Percentiles rank a stretch among this genome's conserved stretches.
Evolutionary conservation across 2,329 filamentous ascomycete species (phyloP).

Genomic region (Clonostachys rhizophaga): DNA sequence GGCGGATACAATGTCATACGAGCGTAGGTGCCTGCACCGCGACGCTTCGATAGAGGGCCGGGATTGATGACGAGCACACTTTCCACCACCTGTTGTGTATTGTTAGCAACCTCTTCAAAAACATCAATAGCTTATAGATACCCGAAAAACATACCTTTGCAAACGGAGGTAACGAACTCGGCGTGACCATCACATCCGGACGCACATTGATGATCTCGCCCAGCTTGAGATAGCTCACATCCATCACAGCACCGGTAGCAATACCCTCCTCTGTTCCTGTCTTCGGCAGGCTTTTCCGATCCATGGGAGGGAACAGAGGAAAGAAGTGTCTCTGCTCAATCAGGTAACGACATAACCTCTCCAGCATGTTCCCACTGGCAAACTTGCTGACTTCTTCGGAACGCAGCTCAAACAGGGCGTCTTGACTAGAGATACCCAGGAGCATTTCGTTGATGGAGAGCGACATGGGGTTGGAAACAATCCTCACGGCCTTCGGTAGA

Average conservation of each 20-base stretch:
- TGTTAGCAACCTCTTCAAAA: not conserved
- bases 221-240: constrained; percentile 79
- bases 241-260: constrained; percentile 72
- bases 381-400: constrained; percentile 55
- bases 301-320: constrained; percentile 78
- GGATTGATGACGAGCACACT: constrained; percentile 89
- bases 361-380: constrained; percentile 49
- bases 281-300: constrained; percentile 62
- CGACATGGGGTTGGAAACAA: constrained; percentile 89
- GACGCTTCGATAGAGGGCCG: constrained; percentile 78
- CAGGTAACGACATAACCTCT: constrained; percentile 69
- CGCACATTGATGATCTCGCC: constrained; percentile 85
- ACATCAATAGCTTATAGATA: not conserved
- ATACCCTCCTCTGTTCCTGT: constrained; percentile 54
- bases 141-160: constrained; percentile 63
- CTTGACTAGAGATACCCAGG: constrained; percentile 77
- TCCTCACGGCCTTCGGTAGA: constrained; percentile 68
- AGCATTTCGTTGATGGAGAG: constrained; percentile 84
- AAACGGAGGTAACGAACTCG: constrained; percentile 80
- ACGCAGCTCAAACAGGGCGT: constrained; percentile 78
- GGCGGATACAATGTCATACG: constrained; percentile 67
- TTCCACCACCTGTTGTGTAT: constrained; percentile 68
- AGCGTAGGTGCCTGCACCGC: constrained; percentile 80
- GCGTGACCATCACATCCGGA: constrained; percentile 80
- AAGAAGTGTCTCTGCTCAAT: constrained; percentile 90